These are phyloP conservation scores for Pezicula radicicola DNA, from an alignment of 2,329 filamentous ascomycete genomes.

Conservation along the genomic window DNA sequence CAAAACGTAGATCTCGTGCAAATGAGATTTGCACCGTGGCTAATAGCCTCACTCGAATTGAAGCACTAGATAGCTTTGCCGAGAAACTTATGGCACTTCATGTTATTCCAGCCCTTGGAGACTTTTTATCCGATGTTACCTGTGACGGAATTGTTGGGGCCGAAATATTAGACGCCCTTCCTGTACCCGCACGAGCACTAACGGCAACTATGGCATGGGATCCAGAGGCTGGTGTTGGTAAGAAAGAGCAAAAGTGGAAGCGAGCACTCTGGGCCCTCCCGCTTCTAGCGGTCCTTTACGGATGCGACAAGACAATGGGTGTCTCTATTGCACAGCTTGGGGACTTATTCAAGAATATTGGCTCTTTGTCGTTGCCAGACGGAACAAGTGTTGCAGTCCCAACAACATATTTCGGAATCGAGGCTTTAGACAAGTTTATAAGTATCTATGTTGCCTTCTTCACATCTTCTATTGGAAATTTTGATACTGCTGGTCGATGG, in stretches of 20 bases:
- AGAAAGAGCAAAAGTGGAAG: conserved; percentile 21
- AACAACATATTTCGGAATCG: conserved; percentile 13
- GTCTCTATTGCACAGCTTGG: conserved; percentile 2
- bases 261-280: conserved; percentile 21
- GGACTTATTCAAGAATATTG: neutral
- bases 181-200: conserved; percentile 19
- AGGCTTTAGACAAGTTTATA: conserved; percentile 14
- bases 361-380: neutral
- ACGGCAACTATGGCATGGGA: conserved; percentile 27
- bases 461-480: conserved; percentile 13
- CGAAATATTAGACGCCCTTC: conserved; percentile 26
- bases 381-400: conserved; percentile 5
- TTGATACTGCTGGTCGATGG: conserved; percentile 10
- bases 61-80: conserved; percentile 12
- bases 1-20: conserved; percentile 14
- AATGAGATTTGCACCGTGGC: conserved; percentile 15
- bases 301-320: conserved; percentile 12
- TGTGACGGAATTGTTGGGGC: conserved; percentile 19
- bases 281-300: conserved; percentile 11
- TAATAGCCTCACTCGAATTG: conserved; percentile 19
- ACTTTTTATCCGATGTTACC: conserved; percentile 15
- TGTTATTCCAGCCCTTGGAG: conserved; percentile 14
- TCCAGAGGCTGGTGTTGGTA: conserved; percentile 21
- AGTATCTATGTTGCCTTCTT: conserved; percentile 17
- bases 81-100: conserved; percentile 16